phyloP scores from a whole-genome alignment of 2,329 filamentous ascomycete genomes.

The Colletotrichum noveboracense region DNA sequence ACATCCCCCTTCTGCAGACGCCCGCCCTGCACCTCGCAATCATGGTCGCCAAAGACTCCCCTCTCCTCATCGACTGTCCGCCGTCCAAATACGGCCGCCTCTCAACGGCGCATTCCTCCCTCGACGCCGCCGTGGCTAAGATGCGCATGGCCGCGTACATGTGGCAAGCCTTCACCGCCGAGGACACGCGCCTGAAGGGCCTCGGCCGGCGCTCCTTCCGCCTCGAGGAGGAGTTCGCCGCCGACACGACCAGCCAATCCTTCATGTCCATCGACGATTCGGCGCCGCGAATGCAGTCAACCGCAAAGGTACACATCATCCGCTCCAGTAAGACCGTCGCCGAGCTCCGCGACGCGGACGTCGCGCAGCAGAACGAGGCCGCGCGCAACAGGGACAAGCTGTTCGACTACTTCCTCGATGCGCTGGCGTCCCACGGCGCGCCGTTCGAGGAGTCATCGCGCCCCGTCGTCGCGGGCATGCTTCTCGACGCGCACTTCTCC shows the following conservation, averaged over 20 bases:
- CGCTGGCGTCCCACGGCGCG: constrained; percentile 50
- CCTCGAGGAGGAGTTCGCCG: constrained; percentile 76
- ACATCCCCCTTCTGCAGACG: constrained; percentile 57
- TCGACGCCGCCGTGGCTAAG: constrained; percentile 71
- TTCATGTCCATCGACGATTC: constrained; percentile 18
- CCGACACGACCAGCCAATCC: constrained; percentile 62
- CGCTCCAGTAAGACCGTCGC: constrained; percentile 68
- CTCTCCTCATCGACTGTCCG: constrained; percentile 71
- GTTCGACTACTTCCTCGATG: constrained; percentile 34
- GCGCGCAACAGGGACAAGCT: constrained; percentile 64
- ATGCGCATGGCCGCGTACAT: constrained; percentile 77
- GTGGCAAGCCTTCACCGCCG: constrained; percentile 78
- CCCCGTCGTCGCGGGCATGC: constrained; percentile 73
- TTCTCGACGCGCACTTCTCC: constrained; percentile 75
- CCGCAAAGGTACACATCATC: constrained; percentile 73
- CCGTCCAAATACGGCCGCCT: constrained; percentile 62
- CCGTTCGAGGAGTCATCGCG: constrained; percentile 41
- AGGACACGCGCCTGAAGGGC: constrained; percentile 74
- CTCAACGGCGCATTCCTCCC: constrained; percentile 51
- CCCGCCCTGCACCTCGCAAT: constrained; percentile 77
- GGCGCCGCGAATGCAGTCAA: constrained; percentile 7
- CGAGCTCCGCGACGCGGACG: constrained; percentile 67
- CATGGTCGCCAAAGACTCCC: constrained; percentile 72
- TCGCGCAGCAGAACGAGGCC: constrained; percentile 66
- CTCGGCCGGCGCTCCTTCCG: constrained; percentile 75